These are phyloP conservation scores for Annona cherimola DNA, from an alignment of 164 flowering plant species.

Conservation along the genomic window DNA sequence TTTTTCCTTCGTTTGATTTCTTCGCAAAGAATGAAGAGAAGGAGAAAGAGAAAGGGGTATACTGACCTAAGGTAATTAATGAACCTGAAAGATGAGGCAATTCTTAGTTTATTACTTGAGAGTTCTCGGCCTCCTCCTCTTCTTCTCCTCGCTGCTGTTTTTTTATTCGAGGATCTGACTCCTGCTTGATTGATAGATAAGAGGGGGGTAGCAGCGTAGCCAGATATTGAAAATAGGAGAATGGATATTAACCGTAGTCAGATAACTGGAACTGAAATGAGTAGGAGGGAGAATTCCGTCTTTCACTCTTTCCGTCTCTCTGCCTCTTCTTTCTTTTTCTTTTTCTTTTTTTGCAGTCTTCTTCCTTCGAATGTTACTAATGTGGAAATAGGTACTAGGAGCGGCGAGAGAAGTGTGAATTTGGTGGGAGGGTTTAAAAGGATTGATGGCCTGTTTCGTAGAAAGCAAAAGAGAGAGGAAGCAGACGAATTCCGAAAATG, in stretches of 20 bases:
- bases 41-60: too few relatives aligned
- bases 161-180: too few relatives aligned
- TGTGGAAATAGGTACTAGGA: not conserved
- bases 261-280: not conserved
- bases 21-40: not conserved
- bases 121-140: not conserved
- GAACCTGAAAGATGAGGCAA: not conserved
- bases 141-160: too few relatives aligned
- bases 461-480: not conserved
- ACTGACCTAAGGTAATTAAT: not conserved
- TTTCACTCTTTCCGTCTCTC: not conserved
- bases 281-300: not conserved
- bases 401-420: not conserved
- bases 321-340: not conserved
- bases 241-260: too few relatives aligned
- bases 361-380: not conserved
- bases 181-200: too few relatives aligned
- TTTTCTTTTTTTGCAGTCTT: too few relatives aligned
- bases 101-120: not conserved
- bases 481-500: not conserved
- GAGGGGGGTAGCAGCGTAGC: too few relatives aligned
- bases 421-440: not conserved
- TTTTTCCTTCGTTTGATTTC: not conserved
- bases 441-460: constrained; percentile 4
- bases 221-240: not conserved